Percentiles rank a stretch among this genome's conserved stretches.
phyloP scores from a whole-genome alignment of 2,329 filamentous ascomycete species.

The Colletotrichum karsti region DNA sequence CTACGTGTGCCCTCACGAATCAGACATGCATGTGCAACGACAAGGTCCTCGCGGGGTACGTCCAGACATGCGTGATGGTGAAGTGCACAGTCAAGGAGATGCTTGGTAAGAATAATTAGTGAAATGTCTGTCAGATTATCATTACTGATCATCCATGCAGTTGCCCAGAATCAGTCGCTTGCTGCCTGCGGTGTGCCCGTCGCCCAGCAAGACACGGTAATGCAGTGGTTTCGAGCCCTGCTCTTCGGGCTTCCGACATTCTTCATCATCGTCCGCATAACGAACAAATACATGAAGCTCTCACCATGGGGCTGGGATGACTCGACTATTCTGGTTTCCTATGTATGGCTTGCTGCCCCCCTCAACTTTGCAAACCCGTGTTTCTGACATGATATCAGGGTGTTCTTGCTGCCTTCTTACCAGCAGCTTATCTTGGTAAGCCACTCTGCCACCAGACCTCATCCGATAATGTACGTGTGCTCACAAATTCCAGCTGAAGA shows the following conservation, averaged over 20 bases:
- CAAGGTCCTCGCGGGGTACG: background rate
- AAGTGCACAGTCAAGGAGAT: constrained; percentile 21
- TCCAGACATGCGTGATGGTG: constrained; percentile 12
- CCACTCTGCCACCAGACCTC: background rate
- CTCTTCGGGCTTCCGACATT: constrained; percentile 3
- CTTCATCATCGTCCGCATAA: background rate
- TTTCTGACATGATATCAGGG: background rate
- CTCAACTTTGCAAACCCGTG: too few species aligned
- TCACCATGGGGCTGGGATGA: constrained; percentile 24
- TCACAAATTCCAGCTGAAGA: background rate
- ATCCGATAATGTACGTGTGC: background rate
- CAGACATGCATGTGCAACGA: constrained; percentile 24
- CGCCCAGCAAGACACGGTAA: background rate
- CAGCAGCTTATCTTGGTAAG: background rate
- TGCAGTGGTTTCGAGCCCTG: background rate
- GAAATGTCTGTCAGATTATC: fast-evolving
- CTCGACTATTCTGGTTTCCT: constrained; percentile 11
- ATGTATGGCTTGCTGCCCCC: background rate
- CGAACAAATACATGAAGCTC: constrained; percentile 20
- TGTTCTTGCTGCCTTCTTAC: background rate
- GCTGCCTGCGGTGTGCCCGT: constrained; percentile 13
- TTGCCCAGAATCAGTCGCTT: background rate
- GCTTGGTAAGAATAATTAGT: constrained; percentile 3
- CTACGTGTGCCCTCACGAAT: constrained; percentile 2
- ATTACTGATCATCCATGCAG: background rate